Conservation (phyloP, 1,284 basidiomycete species). For the Leccinum pallidistipes region DNA sequence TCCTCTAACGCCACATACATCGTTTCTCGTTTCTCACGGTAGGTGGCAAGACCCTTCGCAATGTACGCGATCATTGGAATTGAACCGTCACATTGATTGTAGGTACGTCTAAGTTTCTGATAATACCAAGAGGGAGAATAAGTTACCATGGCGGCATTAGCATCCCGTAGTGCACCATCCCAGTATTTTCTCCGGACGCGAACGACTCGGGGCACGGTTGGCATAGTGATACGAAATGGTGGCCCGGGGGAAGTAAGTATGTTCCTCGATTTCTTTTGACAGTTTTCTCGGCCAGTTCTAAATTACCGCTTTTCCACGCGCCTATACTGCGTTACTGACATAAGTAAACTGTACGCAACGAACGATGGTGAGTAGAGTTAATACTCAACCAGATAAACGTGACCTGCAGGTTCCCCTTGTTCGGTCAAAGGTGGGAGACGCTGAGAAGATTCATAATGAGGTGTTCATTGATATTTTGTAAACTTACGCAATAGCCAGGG, state of each 20-base stretch:
- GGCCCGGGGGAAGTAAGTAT: too few relatives aligned
- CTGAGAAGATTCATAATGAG: slow-evolving; percentile 1
- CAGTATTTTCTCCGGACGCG: too few relatives aligned
- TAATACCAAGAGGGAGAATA: too few relatives aligned
- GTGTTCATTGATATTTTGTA: background rate
- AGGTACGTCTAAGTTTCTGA: background rate
- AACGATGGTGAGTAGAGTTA: background rate
- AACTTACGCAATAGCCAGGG: slow-evolving; percentile 6
- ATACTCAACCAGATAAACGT: background rate
- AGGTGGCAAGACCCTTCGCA: background rate
- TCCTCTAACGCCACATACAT: background rate
- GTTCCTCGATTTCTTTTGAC: background rate
- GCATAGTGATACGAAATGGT: too few relatives aligned
- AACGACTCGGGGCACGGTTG: too few relatives aligned
- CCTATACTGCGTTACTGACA: background rate
- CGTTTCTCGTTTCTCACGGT: background rate
- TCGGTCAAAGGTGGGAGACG: background rate
- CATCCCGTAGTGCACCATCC: too few relatives aligned
- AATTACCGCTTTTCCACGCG: background rate
- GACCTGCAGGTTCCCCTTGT: slow-evolving; percentile 5
- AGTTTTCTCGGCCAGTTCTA: background rate
- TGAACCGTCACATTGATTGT: background rate
- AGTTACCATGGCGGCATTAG: too few relatives aligned
- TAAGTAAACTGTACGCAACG: slow-evolving; percentile 8
- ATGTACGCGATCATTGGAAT: slow-evolving; percentile 2